These are phyloP conservation scores for Dillenia turbinata DNA, from an alignment of 164 flowering plant genomes.

Conservation along the genomic window DNA sequence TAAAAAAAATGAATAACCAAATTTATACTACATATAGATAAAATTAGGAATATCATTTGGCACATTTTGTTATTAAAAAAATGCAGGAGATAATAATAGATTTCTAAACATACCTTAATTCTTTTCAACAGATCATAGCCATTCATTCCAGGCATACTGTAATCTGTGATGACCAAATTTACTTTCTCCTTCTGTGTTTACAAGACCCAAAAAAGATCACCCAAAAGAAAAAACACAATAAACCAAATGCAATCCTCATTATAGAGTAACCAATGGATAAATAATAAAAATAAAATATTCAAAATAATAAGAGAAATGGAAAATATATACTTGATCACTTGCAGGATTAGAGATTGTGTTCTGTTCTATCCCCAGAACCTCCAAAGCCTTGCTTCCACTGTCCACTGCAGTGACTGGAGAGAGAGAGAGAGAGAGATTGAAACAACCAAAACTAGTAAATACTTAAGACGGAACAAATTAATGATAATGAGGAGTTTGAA, in stretches of 20 bases:
- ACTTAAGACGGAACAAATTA: not conserved
- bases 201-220: not conserved
- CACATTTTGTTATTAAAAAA: too few species aligned
- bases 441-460: not conserved
- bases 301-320: not conserved
- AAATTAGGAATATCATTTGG: too few species aligned
- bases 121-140: constrained; percentile 9
- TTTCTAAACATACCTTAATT: constrained; percentile 8
- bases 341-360: not conserved
- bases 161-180: constrained; percentile 13
- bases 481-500: not conserved
- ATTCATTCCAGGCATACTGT: constrained; percentile 16
- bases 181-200: constrained; percentile 7
- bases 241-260: too few species aligned
- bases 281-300: not conserved
- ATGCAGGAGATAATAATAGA: too few species aligned
- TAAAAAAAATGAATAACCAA: too few species aligned
- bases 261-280: not conserved
- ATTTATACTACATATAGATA: too few species aligned
- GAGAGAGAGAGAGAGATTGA: not conserved
- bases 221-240: not conserved
- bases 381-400: constrained; percentile 18
- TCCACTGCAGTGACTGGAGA: constrained; percentile 19
- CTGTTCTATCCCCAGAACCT: constrained; percentile 14
- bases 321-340: not conserved